phyloP scores from a whole-genome alignment of 177 flowering plant species.

The Vitis hybrid region DNA sequence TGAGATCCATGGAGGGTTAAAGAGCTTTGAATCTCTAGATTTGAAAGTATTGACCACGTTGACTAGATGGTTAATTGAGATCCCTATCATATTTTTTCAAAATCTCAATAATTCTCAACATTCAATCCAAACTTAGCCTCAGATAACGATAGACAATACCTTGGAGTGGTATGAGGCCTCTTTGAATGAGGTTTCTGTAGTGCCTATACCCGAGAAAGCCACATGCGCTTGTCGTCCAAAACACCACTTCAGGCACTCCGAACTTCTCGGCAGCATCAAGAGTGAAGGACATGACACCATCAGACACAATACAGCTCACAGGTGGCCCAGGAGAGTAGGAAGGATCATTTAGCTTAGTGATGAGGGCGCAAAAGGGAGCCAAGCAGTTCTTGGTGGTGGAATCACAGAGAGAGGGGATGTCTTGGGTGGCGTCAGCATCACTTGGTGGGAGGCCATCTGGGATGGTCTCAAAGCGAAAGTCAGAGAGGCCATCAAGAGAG shows the following conservation, averaged over 20 bases:
- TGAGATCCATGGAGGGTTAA: too few species aligned
- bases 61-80: too few species aligned
- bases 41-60: too few species aligned
- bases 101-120: too few species aligned
- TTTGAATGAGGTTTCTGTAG: background rate
- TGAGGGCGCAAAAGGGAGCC: slow-evolving; percentile 9
- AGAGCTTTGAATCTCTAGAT: too few species aligned
- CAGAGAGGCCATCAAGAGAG: slow-evolving; percentile 14
- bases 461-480: slow-evolving; percentile 16
- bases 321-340: slow-evolving; percentile 8
- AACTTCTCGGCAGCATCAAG: slow-evolving; percentile 5
- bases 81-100: too few species aligned
- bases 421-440: slow-evolving; percentile 9
- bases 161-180: slow-evolving; percentile 17
- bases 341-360: background rate
- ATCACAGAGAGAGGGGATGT: background rate
- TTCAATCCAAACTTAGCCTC: too few species aligned
- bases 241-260: slow-evolving; percentile 9
- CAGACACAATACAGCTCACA: slow-evolving; percentile 15
- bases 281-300: slow-evolving; percentile 17
- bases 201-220: slow-evolving; percentile 4
- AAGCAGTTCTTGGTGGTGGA: slow-evolving; percentile 5
- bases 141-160: slow-evolving; percentile 5
- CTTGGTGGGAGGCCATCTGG: slow-evolving; percentile 20
- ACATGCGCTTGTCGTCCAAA: slow-evolving; percentile 7